These are phyloP conservation scores for Taxillus chinensis DNA, from an alignment of 164 flowering plant species.

Conservation along the genomic window DNA sequence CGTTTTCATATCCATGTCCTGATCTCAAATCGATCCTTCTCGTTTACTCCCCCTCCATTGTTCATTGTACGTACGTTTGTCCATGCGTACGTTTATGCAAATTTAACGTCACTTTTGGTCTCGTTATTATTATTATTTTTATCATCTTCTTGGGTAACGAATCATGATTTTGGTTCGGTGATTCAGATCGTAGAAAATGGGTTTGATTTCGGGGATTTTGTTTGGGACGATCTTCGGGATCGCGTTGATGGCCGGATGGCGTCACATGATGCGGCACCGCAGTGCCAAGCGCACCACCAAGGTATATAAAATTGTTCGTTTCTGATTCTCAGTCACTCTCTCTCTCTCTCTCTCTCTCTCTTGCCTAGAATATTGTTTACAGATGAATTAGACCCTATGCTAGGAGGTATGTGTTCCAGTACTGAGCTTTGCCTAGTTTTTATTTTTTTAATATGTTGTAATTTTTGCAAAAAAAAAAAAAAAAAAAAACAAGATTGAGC, in stretches of 20 bases:
- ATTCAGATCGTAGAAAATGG: conserved; percentile 39
- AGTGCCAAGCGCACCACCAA: conserved; percentile 63
- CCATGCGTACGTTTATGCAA: background rate
- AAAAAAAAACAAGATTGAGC: too few species aligned
- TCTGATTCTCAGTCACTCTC: too few species aligned
- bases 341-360: too few species aligned
- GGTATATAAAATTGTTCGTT: conserved; percentile 23
- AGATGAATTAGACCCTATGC: too few species aligned
- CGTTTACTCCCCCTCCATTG: background rate
- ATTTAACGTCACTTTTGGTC: too few species aligned
- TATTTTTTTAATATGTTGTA: too few species aligned
- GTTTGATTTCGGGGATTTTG: conserved; percentile 71
- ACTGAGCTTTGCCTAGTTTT: too few species aligned
- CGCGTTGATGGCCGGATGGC: conserved; percentile 87
- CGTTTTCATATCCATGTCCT: background rate
- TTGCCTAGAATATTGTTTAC: too few species aligned
- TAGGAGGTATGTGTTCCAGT: too few species aligned
- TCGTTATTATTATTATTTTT: too few species aligned
- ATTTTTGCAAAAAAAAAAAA: too few species aligned
- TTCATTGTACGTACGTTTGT: background rate
- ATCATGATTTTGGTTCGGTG: background rate
- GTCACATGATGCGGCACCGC: conserved; percentile 68
- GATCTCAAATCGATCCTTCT: background rate
- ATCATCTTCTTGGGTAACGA: too few species aligned
- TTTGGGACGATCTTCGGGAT: conserved; percentile 84